These are phyloP conservation scores for Aurantiochytrium sp. DNA, from an alignment of 108 stramenopile genomes.

Conservation along the genomic window DNA sequence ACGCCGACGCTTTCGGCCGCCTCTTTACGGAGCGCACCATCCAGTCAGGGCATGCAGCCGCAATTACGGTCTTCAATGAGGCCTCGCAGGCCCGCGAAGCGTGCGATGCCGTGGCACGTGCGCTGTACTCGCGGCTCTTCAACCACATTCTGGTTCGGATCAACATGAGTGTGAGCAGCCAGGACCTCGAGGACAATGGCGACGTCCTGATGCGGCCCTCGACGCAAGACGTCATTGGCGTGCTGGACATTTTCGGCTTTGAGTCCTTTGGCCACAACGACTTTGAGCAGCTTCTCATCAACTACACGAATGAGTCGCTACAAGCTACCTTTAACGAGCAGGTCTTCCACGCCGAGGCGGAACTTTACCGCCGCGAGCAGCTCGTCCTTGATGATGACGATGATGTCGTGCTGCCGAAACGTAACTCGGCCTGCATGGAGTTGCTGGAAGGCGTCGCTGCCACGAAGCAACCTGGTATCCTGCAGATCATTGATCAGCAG, in stretches of 20 bases:
- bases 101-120: slow-evolving; percentile 16
- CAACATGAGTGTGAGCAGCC: background rate
- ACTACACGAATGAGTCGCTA: slow-evolving; percentile 28
- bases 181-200: slow-evolving; percentile 5
- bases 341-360: background rate
- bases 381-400: slow-evolving; percentile 34
- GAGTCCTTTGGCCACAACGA: slow-evolving; percentile 25
- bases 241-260: slow-evolving; percentile 38
- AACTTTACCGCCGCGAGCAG: background rate
- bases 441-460: slow-evolving; percentile 29
- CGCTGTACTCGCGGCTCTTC: slow-evolving; percentile 23
- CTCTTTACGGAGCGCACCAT: background rate
- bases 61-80: background rate
- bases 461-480: slow-evolving; percentile 31
- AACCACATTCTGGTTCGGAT: background rate
- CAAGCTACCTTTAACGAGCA: slow-evolving; percentile 17
- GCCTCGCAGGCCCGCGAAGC: background rate
- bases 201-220: slow-evolving; percentile 28
- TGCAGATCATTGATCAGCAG: slow-evolving; percentile 58
- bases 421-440: slow-evolving; percentile 43
- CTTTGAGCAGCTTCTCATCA: slow-evolving; percentile 34
- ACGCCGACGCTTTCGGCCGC: background rate
- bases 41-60: background rate
- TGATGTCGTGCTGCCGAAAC: background rate
- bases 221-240: background rate